Evolutionary conservation across 805 yeast genomes (phyloP), one percentile per base, ranked within the genome.

Genomic region (Schwanniomyces pseudopolymorphus): DNA sequence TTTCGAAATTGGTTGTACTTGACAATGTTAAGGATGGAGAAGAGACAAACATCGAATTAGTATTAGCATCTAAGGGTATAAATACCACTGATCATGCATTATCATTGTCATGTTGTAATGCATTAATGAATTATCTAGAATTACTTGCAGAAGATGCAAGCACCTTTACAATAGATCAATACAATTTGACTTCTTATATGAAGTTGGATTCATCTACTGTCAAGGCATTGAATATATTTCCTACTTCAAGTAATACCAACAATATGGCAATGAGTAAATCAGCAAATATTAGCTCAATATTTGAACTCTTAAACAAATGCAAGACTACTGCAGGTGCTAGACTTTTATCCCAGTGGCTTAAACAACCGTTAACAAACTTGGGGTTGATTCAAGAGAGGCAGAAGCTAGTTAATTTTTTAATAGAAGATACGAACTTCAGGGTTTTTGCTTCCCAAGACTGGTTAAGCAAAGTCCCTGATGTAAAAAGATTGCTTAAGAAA

Each of bases 171-270:
- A 67, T 94, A 21, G 78, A 78, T 24, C 78, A 79, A 52, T 92
- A 91, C 63, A 83, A 84, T 47, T 73, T 92, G 42, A 72, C 80
- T n/a, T 83, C 86, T 52, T 91, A 76, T 63, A 89, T 94, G 96
- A 87, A 88, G 58, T 75, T 94, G 41, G 99, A 94, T 61, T 81
- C 92, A 5, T 83, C 97, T 1, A 96, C 98, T 0, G 81, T 91
- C 44, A 83, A 83, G 47, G 96, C 98, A 0, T 72, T 94, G 49
- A 92, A 92, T 60, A 72, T 94, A 22, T 89, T 91, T 69, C 96
- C 97, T 2, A 42, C 53, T 16, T 53, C 48, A 31, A 47, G 51
- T 9, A 67, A 73, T 6, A 53, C 57, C 2, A 52, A 54, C 31
- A 58, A 66, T 45, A 40, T 48, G 13, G 44, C 46, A 19, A 33